Conservation (phyloP, 73 alveolate genomes). For the Loxodes magnus region DNA sequence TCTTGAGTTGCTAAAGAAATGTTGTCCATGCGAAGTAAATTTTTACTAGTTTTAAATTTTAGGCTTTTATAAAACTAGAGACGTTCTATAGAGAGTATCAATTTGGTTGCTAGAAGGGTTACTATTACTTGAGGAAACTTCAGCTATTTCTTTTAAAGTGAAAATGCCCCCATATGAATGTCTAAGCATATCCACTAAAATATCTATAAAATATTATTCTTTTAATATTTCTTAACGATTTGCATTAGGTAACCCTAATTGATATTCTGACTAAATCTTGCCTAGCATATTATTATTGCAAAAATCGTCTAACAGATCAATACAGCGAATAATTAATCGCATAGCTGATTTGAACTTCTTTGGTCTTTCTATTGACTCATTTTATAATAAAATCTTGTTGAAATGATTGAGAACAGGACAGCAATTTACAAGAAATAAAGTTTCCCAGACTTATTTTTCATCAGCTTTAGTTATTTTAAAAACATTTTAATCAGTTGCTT, state of each 20-base stretch:
- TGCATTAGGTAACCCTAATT: not conserved
- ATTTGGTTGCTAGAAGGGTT: not conserved
- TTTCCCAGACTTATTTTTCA: constrained; percentile 3
- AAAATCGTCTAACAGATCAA: not conserved
- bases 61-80: not conserved
- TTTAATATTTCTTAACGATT: not conserved
- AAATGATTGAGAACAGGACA: not conserved
- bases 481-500: no score
- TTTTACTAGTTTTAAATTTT: not conserved
- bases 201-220: not conserved
- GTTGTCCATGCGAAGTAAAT: not conserved
- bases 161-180: no score
- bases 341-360: not conserved
- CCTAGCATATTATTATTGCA: not conserved
- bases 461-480: not conserved
- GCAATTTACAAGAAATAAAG: constrained; percentile 7
- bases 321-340: not conserved
- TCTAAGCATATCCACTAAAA: no score
- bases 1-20: not conserved
- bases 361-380: not conserved
- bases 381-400: not conserved
- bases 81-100: not conserved
- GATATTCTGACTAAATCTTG: not conserved
- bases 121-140: not conserved
- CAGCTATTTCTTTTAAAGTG: not conserved